These are phyloP conservation scores for Lupinus albus DNA, from an alignment of 306 rosid species.

Conservation along the genomic window DNA sequence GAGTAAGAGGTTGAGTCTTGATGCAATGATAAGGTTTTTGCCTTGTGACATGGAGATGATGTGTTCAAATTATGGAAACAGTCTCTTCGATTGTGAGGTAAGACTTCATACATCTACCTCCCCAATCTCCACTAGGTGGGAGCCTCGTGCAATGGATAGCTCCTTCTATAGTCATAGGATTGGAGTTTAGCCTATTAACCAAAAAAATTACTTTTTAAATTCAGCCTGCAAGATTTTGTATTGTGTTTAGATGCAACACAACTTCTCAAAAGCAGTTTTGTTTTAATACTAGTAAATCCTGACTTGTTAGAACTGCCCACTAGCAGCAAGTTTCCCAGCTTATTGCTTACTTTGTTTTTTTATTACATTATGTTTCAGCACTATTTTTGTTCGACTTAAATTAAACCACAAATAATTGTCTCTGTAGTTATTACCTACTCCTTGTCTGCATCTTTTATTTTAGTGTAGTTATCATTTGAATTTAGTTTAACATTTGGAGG, in stretches of 20 bases:
- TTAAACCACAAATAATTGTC: conserved; percentile 6
- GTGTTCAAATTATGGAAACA: too few relatives aligned
- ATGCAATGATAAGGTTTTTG: too few relatives aligned
- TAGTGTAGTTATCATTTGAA: not conserved
- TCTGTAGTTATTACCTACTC: conserved; percentile 3
- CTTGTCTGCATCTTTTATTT: conserved; percentile 28
- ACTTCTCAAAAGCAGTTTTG: not conserved
- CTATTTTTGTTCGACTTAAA: conserved; percentile 28
- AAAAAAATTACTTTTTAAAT: not conserved
- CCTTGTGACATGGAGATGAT: too few relatives aligned
- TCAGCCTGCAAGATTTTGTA: not conserved
- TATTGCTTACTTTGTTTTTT: not conserved
- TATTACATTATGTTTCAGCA: not conserved
- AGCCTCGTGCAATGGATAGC: too few relatives aligned
- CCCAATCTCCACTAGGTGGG: too few relatives aligned
- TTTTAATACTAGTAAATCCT: not conserved
- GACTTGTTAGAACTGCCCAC: not conserved
- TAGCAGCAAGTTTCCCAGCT: not conserved
- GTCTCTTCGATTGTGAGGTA: too few relatives aligned
- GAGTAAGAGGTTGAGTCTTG: too few relatives aligned
- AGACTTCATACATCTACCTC: too few relatives aligned
- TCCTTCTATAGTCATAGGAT: not conserved
- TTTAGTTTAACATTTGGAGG: not conserved
- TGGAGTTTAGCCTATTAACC: conserved; percentile 3
- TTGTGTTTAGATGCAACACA: conserved; percentile 1